Evolutionary conservation across 2,329 filamentous ascomycete species (phyloP).

Genomic region (Rhynchosporium agropyri): DNA sequence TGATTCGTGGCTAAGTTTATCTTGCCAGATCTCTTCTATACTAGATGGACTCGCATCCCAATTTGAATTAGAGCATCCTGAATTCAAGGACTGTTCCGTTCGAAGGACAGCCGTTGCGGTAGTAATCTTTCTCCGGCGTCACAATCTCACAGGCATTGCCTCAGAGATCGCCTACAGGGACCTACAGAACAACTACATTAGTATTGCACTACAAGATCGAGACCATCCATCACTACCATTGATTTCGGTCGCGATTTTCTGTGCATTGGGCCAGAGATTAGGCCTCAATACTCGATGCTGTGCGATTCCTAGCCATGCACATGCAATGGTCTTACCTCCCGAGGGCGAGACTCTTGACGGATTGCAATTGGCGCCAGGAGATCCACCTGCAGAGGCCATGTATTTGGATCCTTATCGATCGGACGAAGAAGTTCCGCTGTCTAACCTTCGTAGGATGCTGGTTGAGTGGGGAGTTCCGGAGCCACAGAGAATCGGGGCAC

Average conservation of each 20-base stretch:
- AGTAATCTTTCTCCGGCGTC: constrained; percentile 67
- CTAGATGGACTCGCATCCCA: constrained; percentile 64
- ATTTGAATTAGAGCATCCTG: constrained; percentile 56
- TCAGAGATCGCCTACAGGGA: constrained; percentile 70
- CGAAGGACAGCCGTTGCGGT: constrained; percentile 69
- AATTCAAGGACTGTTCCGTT: constrained; percentile 59
- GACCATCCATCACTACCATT: constrained; percentile 82
- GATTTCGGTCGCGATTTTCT: constrained; percentile 86
- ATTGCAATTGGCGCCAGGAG: constrained; percentile 43
- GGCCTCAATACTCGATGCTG: constrained; percentile 78
- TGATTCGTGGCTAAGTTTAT: background rate
- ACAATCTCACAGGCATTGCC: constrained; percentile 72
- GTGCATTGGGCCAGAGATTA: constrained; percentile 72
- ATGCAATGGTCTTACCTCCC: constrained; percentile 72
- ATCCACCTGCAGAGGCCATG: constrained; percentile 58
- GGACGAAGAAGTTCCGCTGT: constrained; percentile 64
- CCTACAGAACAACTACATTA: constrained; percentile 85
- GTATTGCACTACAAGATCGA: constrained; percentile 72
- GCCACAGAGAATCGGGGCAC: constrained; percentile 53
- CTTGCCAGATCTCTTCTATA: constrained; percentile 59
- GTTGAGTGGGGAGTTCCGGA: constrained; percentile 48
- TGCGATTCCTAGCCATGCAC: constrained; percentile 82
- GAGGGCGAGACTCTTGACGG: constrained; percentile 63
- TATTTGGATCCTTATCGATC: constrained; percentile 82
- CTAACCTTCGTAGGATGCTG: constrained; percentile 62